phyloP scores from a whole-genome alignment of 495 filamentous ascomycete species.

The Trichocladium uniseriatum region DNA sequence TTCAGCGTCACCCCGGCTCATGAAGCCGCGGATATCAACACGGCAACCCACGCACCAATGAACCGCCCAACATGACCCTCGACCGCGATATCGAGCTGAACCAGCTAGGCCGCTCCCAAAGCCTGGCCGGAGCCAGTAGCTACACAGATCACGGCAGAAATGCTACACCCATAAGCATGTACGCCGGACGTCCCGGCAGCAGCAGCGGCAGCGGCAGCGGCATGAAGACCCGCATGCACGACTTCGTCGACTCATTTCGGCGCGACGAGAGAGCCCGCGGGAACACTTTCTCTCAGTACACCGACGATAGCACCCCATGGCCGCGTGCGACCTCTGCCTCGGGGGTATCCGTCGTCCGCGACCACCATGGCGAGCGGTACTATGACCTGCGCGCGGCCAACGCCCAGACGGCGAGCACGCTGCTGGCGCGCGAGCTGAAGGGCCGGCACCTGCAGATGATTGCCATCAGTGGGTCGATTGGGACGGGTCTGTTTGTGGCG shows the following conservation, averaged over 20 bases:
- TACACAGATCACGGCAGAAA: constrained; percentile 8
- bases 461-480: constrained; percentile 92
- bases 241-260: constrained; percentile 27
- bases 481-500: constrained; percentile 86
- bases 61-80: constrained; percentile 6
- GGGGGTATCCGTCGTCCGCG: constrained; percentile 1
- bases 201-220: constrained; percentile 6
- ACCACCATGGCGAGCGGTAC: constrained; percentile 14
- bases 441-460: constrained; percentile 92
- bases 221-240: constrained; percentile 5
- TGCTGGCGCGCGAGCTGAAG: constrained; percentile 67
- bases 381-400: constrained; percentile 21
- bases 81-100: constrained; percentile 25
- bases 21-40: too few species aligned
- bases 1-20: too few species aligned
- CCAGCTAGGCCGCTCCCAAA: constrained; percentile 9
- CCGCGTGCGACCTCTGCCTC: not conserved
- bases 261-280: constrained; percentile 13
- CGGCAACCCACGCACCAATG: not conserved
- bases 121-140: constrained; percentile 16
- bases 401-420: constrained; percentile 20
- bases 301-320: not conserved
- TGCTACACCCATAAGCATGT: not conserved
- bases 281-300: not conserved
- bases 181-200: not conserved